Base-by-base conservation (phyloP, 2,329 filamentous ascomycete species). In the Pyricularia sp. region DNA sequence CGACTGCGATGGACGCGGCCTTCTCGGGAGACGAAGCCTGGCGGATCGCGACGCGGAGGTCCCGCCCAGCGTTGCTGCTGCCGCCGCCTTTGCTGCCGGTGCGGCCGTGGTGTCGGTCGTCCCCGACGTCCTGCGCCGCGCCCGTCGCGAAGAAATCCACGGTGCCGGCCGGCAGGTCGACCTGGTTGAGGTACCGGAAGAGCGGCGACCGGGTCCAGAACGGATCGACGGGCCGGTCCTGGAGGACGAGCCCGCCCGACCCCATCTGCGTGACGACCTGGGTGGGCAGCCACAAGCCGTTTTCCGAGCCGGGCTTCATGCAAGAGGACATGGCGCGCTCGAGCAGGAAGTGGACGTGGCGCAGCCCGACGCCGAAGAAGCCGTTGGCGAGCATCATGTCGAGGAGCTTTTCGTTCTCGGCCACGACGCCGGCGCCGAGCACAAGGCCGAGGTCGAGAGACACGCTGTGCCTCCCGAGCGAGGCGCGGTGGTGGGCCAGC, bases 401-500 rank as follows among this genome's bases (percentile, higher is more conserved):
- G 12, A 86, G 77, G 1, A 81, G 81, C 1, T 74, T 74, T 20
- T 82, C 81, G 71, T 85, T 80, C 3, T 83, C 79, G 1, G 82
- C 81, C 20, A 86, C 80, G 84, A 87, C 86, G 1, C 84, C 84
- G 0, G 83, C 83, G 4, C 82, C 84, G 12, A 86, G 79, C 12
- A 86, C 79, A 0, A 85, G 83, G 0, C 84, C 84, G 1, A 86
- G 77, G 71, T 85, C 83, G 55, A 86, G 77, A 6, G 84, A 83
- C 1, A 82, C 78, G 5, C 81, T 81, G 68, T 76, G 78, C n/a
- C 64, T 5, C 6, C 76, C 79, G 4, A 71, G 68, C 0, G 74
- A 69, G 55, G n/a, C n/a, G 11, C 75, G 74, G 68, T 77, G 75
- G 6, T 74, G 75, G 0, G 83, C 82, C 25, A 86, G 77, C 0